phyloP scores from a whole-genome alignment of 306 rosid genomes.

The Oemleria cerasiformis region DNA sequence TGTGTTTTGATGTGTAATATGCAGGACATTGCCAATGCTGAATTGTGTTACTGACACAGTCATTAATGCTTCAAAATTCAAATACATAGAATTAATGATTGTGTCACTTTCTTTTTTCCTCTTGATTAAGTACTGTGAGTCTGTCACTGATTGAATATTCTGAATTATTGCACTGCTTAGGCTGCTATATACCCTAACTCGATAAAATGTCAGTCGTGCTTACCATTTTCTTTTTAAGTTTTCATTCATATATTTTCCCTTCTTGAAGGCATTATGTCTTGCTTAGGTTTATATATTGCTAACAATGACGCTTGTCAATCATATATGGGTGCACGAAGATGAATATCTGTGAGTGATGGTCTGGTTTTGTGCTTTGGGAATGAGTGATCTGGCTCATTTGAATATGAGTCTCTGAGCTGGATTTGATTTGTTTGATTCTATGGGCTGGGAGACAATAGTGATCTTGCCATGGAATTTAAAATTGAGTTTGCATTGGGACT shows the following conservation, averaged over 20 bases:
- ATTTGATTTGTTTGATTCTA: too few relatives aligned
- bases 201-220: background rate
- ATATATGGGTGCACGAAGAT: background rate
- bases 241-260: conserved; percentile 1
- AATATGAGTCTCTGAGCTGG: background rate
- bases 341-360: background rate
- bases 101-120: too few relatives aligned
- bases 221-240: background rate
- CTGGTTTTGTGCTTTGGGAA: background rate
- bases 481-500: background rate
- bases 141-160: background rate
- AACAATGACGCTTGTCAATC: background rate
- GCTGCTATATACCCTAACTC: background rate
- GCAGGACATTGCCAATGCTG: too few relatives aligned
- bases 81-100: too few relatives aligned
- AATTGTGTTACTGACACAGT: too few relatives aligned
- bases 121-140: too few relatives aligned
- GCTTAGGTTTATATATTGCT: background rate
- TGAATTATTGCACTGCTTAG: background rate
- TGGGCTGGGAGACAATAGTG: too few relatives aligned
- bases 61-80: too few relatives aligned
- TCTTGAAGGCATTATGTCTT: background rate
- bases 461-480: too few relatives aligned
- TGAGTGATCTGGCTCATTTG: conserved; percentile 3
- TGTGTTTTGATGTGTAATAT: too few relatives aligned